phyloP scores from a whole-genome alignment of 163 green algal species.

The Scenedesmus sp. region DNA sequence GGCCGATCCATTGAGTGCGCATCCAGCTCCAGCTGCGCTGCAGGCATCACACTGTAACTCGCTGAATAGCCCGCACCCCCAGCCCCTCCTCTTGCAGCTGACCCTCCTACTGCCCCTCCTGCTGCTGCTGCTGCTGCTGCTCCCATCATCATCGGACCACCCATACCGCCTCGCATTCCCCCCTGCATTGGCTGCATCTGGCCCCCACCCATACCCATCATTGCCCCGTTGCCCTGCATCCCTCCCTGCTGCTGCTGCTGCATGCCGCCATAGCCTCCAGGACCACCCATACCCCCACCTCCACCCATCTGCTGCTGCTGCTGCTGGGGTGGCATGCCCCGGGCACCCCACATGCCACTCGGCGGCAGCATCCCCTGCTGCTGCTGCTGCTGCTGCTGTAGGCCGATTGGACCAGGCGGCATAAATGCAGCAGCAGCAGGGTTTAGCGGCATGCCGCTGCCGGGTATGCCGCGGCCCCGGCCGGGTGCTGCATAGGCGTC shows the following conservation, averaged over 20 bases:
- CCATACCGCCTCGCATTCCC: background rate
- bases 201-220: background rate
- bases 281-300: background rate
- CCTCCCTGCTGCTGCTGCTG: background rate
- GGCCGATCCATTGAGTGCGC: constrained; percentile 29
- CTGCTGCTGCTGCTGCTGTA: no score
- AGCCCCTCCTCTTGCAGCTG: background rate
- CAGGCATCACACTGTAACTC: constrained; percentile 48
- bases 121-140: background rate
- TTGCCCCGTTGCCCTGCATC: background rate
- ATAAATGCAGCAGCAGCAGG: no score
- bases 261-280: background rate
- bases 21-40: constrained; percentile 53
- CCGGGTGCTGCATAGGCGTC: background rate
- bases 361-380: background rate
- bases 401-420: no score
- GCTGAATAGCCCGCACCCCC: constrained; percentile 6
- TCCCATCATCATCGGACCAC: background rate
- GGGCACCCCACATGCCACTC: no score
- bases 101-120: background rate
- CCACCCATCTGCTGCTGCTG: background rate
- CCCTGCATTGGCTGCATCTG: background rate
- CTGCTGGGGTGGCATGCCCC: background rate
- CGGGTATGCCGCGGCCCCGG: background rate
- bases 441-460: no score